A percentile compares a stretch with the other conserved stretches of the same genome.
These are phyloP conservation scores for Kondoa subrosea DNA, from an alignment of 768 basidiomycete genomes.

Conservation along the genomic window DNA sequence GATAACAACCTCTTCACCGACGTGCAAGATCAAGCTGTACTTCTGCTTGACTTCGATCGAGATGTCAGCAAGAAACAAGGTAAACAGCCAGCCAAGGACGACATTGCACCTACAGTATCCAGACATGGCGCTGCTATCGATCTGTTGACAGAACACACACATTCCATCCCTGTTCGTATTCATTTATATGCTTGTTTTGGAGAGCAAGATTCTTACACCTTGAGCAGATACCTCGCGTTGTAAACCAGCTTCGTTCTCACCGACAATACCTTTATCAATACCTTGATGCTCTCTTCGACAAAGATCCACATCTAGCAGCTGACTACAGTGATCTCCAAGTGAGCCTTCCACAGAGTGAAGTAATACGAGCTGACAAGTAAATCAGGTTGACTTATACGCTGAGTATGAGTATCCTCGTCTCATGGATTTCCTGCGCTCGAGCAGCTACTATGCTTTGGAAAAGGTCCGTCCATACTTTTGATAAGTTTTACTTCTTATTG, in stretches of 20 bases:
- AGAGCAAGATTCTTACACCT: not conserved
- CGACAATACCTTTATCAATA: slow-evolving; percentile 80
- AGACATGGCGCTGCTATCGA: slow-evolving; percentile 59
- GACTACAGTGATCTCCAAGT: slow-evolving; percentile 67
- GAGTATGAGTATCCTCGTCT: slow-evolving; percentile 61
- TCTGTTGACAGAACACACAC: slow-evolving; percentile 77
- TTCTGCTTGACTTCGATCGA: slow-evolving; percentile 86
- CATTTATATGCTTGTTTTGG: not conserved
- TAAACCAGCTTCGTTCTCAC: slow-evolving; percentile 59
- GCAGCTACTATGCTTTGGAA: slow-evolving; percentile 79
- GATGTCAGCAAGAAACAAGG: slow-evolving; percentile 40
- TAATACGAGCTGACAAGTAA: not conserved
- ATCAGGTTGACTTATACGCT: slow-evolving; percentile 59
- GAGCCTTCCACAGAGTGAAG: not conserved
- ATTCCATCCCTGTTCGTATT: slow-evolving; percentile 72
- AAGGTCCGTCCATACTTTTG: slow-evolving; percentile 38
- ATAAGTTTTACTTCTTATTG: not conserved
- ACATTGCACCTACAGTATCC: slow-evolving; percentile 20
- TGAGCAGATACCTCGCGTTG: slow-evolving; percentile 61
- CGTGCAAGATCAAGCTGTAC: slow-evolving; percentile 78
- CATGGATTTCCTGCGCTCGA: slow-evolving; percentile 79
- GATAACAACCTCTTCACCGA: slow-evolving; percentile 88
- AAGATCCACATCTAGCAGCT: slow-evolving; percentile 61
- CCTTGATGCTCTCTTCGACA: slow-evolving; percentile 71
- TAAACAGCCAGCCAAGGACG: slow-evolving; percentile 9